Evolutionary conservation across 1,284 basidiomycete species (phyloP).

Genomic region (Ustilago esculenta): DNA sequence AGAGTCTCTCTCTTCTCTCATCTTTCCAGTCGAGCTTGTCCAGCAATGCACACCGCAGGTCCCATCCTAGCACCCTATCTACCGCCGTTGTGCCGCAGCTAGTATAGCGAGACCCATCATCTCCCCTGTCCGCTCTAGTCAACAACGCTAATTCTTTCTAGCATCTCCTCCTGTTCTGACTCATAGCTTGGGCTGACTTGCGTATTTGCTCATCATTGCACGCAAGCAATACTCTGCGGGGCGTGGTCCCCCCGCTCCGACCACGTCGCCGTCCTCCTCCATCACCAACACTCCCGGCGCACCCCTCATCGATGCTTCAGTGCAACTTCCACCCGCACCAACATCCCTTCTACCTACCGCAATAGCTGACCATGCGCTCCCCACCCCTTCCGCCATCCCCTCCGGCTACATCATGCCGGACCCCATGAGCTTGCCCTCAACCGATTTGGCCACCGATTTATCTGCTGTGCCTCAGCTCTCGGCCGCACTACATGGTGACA

Average conservation of each 20-base stretch:
- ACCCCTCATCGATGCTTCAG: not conserved
- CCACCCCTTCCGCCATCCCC: not conserved
- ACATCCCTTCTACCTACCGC: conserved; percentile 3
- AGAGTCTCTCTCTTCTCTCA: too few relatives aligned
- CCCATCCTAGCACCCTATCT: conserved; percentile 19
- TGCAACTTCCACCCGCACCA: conserved; percentile 16
- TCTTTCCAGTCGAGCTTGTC: not conserved
- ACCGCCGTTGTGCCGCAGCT: conserved; percentile 17
- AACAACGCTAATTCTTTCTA: too few relatives aligned
- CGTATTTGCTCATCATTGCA: conserved; percentile 40
- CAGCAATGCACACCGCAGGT: not conserved
- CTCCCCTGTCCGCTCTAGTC: too few relatives aligned
- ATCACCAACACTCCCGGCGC: not conserved
- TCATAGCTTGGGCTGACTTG: conserved; percentile 30
- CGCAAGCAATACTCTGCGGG: conserved; percentile 36
- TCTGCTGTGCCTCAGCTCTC: conserved; percentile 1
- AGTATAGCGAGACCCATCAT: too few relatives aligned
- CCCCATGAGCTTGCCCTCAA: not conserved
- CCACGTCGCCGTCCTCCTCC: conserved; percentile 28
- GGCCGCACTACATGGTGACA: not conserved
- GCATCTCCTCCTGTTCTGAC: too few relatives aligned
- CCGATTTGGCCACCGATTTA: not conserved
- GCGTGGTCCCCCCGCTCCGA: conserved; percentile 29
- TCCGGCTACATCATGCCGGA: not conserved
- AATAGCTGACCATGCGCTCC: conserved; percentile 8